Conservation (phyloP, 179 eudicot genomes). For the Silene noctiflora region DNA sequence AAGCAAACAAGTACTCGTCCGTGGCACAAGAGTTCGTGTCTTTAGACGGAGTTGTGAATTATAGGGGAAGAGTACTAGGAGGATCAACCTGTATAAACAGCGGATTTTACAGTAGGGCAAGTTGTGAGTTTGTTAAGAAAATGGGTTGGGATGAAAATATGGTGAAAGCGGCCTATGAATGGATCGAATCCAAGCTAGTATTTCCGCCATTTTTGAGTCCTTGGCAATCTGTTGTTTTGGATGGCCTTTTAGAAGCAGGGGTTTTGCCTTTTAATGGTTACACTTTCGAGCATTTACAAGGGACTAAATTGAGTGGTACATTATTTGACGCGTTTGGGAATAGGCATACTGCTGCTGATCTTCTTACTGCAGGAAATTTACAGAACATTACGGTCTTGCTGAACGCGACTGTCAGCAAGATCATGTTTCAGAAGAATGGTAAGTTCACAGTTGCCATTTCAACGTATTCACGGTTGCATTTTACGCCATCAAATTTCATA, state of each 20-base stretch:
- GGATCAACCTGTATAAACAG: constrained; percentile 45
- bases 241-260: constrained; percentile 39
- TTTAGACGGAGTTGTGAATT: constrained; percentile 38
- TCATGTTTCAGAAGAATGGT: constrained; percentile 34
- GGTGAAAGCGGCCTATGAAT: constrained; percentile 42
- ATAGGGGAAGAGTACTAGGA: constrained; percentile 46
- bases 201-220: constrained; percentile 34
- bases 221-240: constrained; percentile 40
- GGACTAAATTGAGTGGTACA: constrained; percentile 45
- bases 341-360: constrained; percentile 46
- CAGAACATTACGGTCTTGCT: constrained; percentile 32
- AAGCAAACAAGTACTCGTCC: constrained; percentile 37
- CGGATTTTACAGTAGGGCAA: constrained; percentile 47
- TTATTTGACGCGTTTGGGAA: constrained; percentile 35
- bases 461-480: too few species aligned
- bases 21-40: constrained; percentile 42
- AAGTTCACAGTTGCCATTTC: background rate
- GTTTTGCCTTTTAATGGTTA: constrained; percentile 47
- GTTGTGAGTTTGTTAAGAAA: constrained; percentile 31
- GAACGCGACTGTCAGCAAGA: constrained; percentile 38
- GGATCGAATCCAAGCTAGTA: constrained; percentile 42
- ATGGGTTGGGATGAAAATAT: constrained; percentile 34
- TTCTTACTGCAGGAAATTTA: constrained; percentile 31
- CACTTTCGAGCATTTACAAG: constrained; percentile 39
- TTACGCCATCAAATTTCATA: too few species aligned